Conservation (phyloP, 148 eudicot genomes). For the Limonium bicolor region DNA sequence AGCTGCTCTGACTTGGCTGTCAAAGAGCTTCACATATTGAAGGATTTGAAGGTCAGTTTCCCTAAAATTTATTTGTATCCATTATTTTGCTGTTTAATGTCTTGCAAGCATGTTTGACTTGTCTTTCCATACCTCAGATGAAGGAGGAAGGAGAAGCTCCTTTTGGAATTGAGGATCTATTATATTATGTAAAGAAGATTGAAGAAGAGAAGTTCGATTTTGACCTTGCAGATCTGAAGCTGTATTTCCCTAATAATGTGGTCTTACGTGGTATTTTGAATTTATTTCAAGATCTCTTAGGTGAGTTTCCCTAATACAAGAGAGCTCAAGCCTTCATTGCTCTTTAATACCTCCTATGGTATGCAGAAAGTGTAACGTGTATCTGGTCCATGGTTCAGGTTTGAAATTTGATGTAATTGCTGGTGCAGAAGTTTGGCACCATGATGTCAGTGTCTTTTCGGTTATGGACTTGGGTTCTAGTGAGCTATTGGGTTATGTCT, state of each 20-base stretch:
- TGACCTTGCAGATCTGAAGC: conserved; percentile 70
- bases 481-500: conserved; percentile 76
- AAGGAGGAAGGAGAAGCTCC: conserved; percentile 73
- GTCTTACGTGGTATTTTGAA: conserved; percentile 88
- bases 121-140: conserved; percentile 34
- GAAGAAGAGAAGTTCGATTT: conserved; percentile 54
- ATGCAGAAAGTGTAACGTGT: neutral
- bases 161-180: conserved; percentile 83
- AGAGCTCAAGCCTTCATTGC: too few relatives aligned
- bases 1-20: conserved; percentile 61
- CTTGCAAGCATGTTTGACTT: conserved; percentile 2
- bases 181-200: conserved; percentile 57
- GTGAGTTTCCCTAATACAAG: too few relatives aligned
- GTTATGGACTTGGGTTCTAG: conserved; percentile 63
- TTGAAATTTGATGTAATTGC: conserved; percentile 67
- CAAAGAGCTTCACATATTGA: conserved; percentile 56
- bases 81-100: conserved; percentile 3
- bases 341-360: neutral
- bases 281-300: conserved; percentile 77
- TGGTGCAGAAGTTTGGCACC: conserved; percentile 77
- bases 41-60: conserved; percentile 64
- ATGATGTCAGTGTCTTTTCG: conserved; percentile 60
- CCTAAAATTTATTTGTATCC: neutral
- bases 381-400: conserved; percentile 28
- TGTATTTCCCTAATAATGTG: conserved; percentile 70